Evolutionary conservation across 176 grass and related monocot genomes (phyloP).

Genomic region (Triticum turgidum): DNA sequence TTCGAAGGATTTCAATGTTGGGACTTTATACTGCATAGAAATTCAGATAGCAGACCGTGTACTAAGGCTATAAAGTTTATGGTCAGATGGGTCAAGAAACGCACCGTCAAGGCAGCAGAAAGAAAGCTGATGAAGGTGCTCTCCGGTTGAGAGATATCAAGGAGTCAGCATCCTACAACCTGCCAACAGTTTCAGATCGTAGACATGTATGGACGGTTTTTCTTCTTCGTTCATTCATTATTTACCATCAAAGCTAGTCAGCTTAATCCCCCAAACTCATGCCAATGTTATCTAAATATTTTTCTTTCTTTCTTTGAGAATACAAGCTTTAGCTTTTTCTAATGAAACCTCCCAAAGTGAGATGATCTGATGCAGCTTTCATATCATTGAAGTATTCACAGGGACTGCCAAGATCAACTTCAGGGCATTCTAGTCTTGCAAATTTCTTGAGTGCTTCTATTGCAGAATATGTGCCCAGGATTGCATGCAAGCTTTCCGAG

Average conservation of each 20-base stretch:
- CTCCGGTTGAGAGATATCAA: slow-evolving; percentile 49
- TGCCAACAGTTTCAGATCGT: slow-evolving; percentile 49
- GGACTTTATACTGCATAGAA: neutral
- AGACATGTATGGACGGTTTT: slow-evolving; percentile 38
- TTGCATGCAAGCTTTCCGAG: slow-evolving; percentile 84
- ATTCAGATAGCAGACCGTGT: slow-evolving; percentile 1
- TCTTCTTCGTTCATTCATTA: slow-evolving; percentile 10
- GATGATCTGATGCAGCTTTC: slow-evolving; percentile 22
- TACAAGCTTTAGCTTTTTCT: neutral
- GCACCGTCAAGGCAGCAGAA: slow-evolving; percentile 18
- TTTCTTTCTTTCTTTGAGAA: neutral
- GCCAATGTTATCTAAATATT: neutral
- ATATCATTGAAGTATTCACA: slow-evolving; percentile 35
- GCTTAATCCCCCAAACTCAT: neutral
- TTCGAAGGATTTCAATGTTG: slow-evolving; percentile 27
- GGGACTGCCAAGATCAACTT: slow-evolving; percentile 54
- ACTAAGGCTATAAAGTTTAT: slow-evolving; percentile 10
- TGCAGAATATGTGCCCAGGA: slow-evolving; percentile 60
- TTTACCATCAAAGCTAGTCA: neutral
- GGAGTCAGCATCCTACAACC: slow-evolving; percentile 42
- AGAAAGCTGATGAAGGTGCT: slow-evolving; percentile 36
- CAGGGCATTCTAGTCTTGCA: slow-evolving; percentile 64
- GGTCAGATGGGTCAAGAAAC: slow-evolving; percentile 38
- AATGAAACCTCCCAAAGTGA: neutral
- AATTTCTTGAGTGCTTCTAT: slow-evolving; percentile 72